phyloP scores from a whole-genome alignment of 495 filamentous ascomycete species.

The Baudoinia panamericana region DNA sequence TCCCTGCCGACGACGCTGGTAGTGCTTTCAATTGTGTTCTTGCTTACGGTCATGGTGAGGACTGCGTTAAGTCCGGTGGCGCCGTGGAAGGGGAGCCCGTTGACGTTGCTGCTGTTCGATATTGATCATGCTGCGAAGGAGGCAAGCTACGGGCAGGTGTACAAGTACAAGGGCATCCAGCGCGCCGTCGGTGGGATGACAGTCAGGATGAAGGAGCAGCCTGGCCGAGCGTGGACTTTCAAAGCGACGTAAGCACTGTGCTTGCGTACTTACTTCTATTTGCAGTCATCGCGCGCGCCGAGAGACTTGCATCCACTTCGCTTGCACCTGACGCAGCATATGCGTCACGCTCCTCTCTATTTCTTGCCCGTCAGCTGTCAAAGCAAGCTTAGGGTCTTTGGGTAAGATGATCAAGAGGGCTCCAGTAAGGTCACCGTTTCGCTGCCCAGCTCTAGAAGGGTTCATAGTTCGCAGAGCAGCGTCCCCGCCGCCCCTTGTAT shows the following conservation, averaged over 20 bases:
- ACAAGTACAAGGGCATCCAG: background rate
- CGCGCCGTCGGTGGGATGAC: background rate
- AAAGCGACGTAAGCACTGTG: too few relatives aligned
- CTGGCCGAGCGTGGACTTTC: too few relatives aligned
- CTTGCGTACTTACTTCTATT: too few relatives aligned
- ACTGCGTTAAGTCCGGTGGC: background rate
- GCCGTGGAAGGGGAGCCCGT: background rate
- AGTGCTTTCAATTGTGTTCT: background rate
- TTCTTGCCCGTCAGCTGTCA: background rate
- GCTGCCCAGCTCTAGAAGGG: too few relatives aligned
- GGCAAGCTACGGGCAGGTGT: background rate
- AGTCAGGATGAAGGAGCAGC: too few relatives aligned
- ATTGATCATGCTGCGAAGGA: background rate
- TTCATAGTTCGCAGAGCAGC: too few relatives aligned
- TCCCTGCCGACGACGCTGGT: background rate
- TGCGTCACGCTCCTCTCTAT: background rate
- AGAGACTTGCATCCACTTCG: background rate
- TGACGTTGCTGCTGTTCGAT: background rate
- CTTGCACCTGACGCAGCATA: background rate
- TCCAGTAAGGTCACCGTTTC: background rate
- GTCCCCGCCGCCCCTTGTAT: too few relatives aligned
- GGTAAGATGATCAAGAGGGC: background rate
- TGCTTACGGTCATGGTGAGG: background rate
- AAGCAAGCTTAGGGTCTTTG: background rate
- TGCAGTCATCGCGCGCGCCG: too few relatives aligned